A percentile compares a stretch with the other conserved stretches of the same genome.
Evolutionary conservation across 2,329 filamentous ascomycete genomes (phyloP).

Genomic region (Didymosphaeria variabile): DNA sequence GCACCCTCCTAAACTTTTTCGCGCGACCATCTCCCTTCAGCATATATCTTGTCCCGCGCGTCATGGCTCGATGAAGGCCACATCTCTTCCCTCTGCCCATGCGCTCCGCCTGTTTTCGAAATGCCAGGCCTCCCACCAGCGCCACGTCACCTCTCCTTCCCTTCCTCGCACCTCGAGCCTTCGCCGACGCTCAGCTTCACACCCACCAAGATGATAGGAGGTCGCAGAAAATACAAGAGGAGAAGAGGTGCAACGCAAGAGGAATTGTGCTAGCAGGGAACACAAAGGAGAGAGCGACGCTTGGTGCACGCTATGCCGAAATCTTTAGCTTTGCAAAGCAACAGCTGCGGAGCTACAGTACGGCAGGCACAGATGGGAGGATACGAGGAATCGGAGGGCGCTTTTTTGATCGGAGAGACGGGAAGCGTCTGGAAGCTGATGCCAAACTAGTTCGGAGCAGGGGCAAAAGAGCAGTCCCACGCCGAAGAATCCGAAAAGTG

Average conservation of each 20-base stretch:
- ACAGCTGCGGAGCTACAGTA: slow-evolving; percentile 22
- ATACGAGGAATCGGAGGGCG: neutral
- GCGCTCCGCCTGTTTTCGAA: slow-evolving; percentile 42
- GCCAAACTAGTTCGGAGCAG: neutral
- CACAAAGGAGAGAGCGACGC: neutral
- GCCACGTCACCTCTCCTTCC: slow-evolving; percentile 45
- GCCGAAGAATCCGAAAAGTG: neutral
- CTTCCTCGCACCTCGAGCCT: slow-evolving; percentile 51
- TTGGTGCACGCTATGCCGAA: slow-evolving; percentile 34
- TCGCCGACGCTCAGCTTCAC: slow-evolving; percentile 32
- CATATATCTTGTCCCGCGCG: slow-evolving; percentile 22
- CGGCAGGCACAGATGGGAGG: slow-evolving; percentile 1
- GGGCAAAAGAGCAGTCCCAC: neutral
- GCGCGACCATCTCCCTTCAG: slow-evolving; percentile 3
- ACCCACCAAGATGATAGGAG: slow-evolving; percentile 20
- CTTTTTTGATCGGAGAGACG: neutral
- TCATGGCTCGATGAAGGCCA: slow-evolving; percentile 44
- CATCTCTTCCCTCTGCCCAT: slow-evolving; percentile 33
- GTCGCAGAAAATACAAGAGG: slow-evolving; percentile 29
- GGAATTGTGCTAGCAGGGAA: slow-evolving; percentile 2
- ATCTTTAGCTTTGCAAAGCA: slow-evolving; percentile 33
- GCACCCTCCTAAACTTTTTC: slow-evolving; percentile 19
- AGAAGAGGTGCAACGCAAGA: slow-evolving; percentile 1
- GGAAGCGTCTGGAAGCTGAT: neutral
- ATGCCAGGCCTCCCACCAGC: slow-evolving; percentile 44